Conservation (phyloP, 73 alveolate species). For the Paramecium sexaurelia region DNA sequence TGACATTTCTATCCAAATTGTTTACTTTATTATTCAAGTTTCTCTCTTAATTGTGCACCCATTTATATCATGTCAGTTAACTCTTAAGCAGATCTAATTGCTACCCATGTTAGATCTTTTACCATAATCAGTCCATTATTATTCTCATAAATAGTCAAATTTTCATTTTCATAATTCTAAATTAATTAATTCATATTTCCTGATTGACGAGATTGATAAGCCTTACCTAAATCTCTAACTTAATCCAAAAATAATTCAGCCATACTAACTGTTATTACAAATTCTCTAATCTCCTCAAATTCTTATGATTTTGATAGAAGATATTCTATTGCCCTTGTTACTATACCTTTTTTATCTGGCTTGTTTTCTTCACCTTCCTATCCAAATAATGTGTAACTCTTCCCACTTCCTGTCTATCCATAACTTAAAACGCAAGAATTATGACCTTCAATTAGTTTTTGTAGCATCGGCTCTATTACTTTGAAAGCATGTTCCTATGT, state of each 20-base stretch:
- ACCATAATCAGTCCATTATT: constrained; percentile 29
- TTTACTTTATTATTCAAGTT: constrained; percentile 40
- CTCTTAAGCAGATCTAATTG: constrained; percentile 20
- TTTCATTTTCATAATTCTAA: constrained; percentile 62
- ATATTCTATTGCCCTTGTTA: constrained; percentile 56
- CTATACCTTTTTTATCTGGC: constrained; percentile 51
- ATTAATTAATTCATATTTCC: neutral
- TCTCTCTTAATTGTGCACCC: constrained; percentile 63
- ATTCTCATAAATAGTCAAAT: constrained; percentile 55
- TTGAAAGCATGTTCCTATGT: constrained; percentile 15
- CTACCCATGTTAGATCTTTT: constrained; percentile 41
- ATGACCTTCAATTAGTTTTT: constrained; percentile 66
- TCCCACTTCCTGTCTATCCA: constrained; percentile 71
- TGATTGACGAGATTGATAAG: neutral
- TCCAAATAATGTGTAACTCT: constrained; percentile 64
- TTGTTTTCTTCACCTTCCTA: constrained; percentile 36
- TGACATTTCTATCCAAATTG: constrained; percentile 51
- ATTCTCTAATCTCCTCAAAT: constrained; percentile 67
- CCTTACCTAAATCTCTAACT: constrained; percentile 66
- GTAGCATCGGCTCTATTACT: neutral
- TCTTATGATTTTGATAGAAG: constrained; percentile 53
- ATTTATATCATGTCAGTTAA: constrained; percentile 41
- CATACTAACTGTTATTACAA: constrained; percentile 53
- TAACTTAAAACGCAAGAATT: constrained; percentile 64
- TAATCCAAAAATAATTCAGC: constrained; percentile 62